These are phyloP conservation scores for Colletotrichum trifolii DNA, from an alignment of 2,329 filamentous ascomycete genomes.

Conservation along the genomic window DNA sequence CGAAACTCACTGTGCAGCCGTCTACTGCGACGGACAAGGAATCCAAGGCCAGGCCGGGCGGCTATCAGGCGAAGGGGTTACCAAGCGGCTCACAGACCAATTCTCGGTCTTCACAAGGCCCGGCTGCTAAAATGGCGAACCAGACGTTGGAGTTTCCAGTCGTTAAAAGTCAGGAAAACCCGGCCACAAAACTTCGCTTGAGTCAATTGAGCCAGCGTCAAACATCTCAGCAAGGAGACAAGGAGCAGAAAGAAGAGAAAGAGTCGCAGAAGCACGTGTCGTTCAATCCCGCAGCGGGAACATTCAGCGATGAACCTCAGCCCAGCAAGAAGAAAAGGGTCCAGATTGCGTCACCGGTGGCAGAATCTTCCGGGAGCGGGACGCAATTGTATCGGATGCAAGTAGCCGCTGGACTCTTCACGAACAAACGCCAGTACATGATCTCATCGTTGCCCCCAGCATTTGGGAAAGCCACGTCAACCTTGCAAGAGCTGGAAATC, in stretches of 20 bases:
- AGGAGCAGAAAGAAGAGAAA: not conserved
- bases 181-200: slow-evolving; percentile 69
- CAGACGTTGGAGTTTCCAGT: slow-evolving; percentile 73
- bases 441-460: slow-evolving; percentile 48
- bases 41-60: not conserved
- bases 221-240: slow-evolving; percentile 11
- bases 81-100: slow-evolving; percentile 14
- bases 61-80: slow-evolving; percentile 4
- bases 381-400: slow-evolving; percentile 15
- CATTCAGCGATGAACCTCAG: slow-evolving; percentile 19
- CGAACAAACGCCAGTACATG: slow-evolving; percentile 44
- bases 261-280: slow-evolving; percentile 48
- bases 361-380: slow-evolving; percentile 25
- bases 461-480: slow-evolving; percentile 59
- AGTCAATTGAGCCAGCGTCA: slow-evolving; percentile 62
- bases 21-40: not conserved
- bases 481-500: slow-evolving; percentile 66
- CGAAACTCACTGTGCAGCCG: no score
- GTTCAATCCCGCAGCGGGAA: slow-evolving; percentile 41
- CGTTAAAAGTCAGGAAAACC: slow-evolving; percentile 80
- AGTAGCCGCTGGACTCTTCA: slow-evolving; percentile 14
- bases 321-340: slow-evolving; percentile 30
- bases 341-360: slow-evolving; percentile 28
- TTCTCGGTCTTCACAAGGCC: slow-evolving; percentile 21
- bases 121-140: slow-evolving; percentile 44